A percentile compares a stretch with the other conserved stretches of the same genome.
These are phyloP conservation scores for Triticum urartu DNA, from an alignment of 176 grass and related monocot species.

Conservation along the genomic window DNA sequence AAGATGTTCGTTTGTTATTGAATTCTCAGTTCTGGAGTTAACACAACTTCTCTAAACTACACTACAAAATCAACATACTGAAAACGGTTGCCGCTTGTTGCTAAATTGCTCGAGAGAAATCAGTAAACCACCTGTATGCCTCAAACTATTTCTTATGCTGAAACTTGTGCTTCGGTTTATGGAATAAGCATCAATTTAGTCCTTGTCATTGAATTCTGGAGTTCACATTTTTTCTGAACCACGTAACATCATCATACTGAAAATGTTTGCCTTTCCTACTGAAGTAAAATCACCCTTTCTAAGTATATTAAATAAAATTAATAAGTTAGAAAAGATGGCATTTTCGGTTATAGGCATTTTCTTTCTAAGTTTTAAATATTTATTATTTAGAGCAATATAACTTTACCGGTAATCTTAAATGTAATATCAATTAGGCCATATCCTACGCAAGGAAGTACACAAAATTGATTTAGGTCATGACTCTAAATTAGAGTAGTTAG, in stretches of 20 bases:
- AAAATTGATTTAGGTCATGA: neutral
- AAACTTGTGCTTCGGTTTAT: neutral
- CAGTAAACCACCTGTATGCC: slow-evolving; percentile 54
- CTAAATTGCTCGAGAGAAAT: slow-evolving; percentile 34
- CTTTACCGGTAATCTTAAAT: neutral
- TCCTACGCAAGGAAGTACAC: neutral
- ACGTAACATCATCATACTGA: neutral
- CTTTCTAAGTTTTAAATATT: neutral
- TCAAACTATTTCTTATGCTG: neutral
- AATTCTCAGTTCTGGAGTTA: neutral
- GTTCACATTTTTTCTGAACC: neutral
- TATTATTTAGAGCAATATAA: neutral
- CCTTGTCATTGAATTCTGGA: neutral
- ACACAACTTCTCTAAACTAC: neutral
- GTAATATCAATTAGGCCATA: neutral
- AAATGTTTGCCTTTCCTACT: neutral
- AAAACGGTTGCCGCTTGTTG: slow-evolving; percentile 29
- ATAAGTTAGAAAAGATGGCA: neutral
- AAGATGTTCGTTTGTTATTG: neutral
- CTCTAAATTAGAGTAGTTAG: neutral
- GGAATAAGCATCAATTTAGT: neutral
- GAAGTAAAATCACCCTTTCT: neutral
- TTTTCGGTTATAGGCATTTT: neutral
- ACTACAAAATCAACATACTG: neutral
- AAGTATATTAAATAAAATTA: neutral